Evolutionary conservation across 1,139 yeast genomes (phyloP).

Genomic region (Nakaseomyces bracarensis): DNA sequence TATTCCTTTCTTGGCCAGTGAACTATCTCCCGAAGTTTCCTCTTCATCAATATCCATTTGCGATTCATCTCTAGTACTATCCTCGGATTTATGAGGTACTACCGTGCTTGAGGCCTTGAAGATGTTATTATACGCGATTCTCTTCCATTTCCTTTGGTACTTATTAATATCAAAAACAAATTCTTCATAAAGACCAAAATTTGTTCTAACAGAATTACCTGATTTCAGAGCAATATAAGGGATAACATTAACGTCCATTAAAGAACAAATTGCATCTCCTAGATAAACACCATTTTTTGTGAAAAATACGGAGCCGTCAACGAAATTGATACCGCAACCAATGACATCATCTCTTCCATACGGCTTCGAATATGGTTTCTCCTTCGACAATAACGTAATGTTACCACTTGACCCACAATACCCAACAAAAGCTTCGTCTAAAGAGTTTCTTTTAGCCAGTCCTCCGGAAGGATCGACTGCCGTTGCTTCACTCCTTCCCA

Average conservation of each 20-base stretch:
- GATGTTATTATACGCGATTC: conserved; percentile 26
- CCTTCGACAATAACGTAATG: conserved; percentile 35
- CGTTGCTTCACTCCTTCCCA: conserved; percentile 13
- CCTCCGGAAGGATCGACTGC: conserved; percentile 11
- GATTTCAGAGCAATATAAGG: conserved; percentile 47
- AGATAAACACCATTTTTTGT: conserved; percentile 72
- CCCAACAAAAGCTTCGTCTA: conserved; percentile 41
- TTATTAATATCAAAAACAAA: conserved; percentile 66
- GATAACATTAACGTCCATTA: conserved; percentile 33
- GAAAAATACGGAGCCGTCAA: conserved; percentile 55
- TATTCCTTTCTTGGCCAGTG: conserved; percentile 3
- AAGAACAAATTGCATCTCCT: conserved; percentile 45
- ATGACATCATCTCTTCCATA: conserved; percentile 55
- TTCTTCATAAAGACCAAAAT: conserved; percentile 55
- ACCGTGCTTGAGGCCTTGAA: conserved; percentile 19
- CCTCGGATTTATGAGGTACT: conserved; percentile 13
- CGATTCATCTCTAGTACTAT: conserved; percentile 3
- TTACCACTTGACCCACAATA: conserved; percentile 53
- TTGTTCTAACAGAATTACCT: conserved; percentile 48
- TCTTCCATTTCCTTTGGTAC: conserved; percentile 46
- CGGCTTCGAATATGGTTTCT: conserved; percentile 37
- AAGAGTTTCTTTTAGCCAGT: conserved; percentile 8
- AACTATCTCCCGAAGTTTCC: background rate
- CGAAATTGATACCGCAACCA: conserved; percentile 79
- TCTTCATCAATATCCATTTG: conserved; percentile 11